A percentile compares a stretch with the other conserved stretches of the same genome.
Evolutionary conservation across 2,329 filamentous ascomycete species (phyloP).

Genomic region (Clarireedia sp.): DNA sequence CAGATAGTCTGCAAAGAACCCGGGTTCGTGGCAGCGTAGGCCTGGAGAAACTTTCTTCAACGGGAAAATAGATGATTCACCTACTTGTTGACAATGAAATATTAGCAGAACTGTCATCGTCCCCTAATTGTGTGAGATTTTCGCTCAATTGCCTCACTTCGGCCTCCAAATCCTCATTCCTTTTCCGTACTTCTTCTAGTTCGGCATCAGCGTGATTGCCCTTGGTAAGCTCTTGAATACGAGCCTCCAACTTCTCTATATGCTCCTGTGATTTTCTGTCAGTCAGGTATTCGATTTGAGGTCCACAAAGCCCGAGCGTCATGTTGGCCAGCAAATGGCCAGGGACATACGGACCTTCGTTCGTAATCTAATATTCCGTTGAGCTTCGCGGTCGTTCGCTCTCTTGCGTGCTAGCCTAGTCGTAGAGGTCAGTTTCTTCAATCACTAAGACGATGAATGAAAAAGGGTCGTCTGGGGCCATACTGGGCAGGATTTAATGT

Average conservation of each 20-base stretch:
- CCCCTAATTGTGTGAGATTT: slow-evolving; percentile 12
- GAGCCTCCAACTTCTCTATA: slow-evolving; percentile 69
- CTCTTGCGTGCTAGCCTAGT: slow-evolving; percentile 80
- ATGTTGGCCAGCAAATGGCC: too few species aligned
- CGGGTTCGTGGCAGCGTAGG: too few species aligned
- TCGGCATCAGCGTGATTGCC: slow-evolving; percentile 39
- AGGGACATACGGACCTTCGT: neutral
- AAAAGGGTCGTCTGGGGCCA: neutral
- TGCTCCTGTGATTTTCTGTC: slow-evolving; percentile 40
- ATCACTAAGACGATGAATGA: neutral
- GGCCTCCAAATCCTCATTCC: slow-evolving; percentile 46
- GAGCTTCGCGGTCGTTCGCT: slow-evolving; percentile 84
- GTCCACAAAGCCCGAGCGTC: too few species aligned
- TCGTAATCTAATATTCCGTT: slow-evolving; percentile 53
- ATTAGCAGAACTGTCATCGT: slow-evolving; percentile 10
- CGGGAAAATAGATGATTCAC: neutral
- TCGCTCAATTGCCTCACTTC: slow-evolving; percentile 34
- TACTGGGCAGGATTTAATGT: slow-evolving; percentile 44
- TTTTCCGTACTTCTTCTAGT: slow-evolving; percentile 40
- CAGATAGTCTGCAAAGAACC: too few species aligned
- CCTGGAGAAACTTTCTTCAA: too few species aligned
- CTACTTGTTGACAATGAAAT: neutral
- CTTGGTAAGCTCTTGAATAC: slow-evolving; percentile 62
- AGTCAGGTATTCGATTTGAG: neutral
- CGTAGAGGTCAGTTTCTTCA: too few species aligned